These are phyloP conservation scores for Daldinia loculata DNA, from an alignment of 495 filamentous ascomycete genomes.

Conservation along the genomic window DNA sequence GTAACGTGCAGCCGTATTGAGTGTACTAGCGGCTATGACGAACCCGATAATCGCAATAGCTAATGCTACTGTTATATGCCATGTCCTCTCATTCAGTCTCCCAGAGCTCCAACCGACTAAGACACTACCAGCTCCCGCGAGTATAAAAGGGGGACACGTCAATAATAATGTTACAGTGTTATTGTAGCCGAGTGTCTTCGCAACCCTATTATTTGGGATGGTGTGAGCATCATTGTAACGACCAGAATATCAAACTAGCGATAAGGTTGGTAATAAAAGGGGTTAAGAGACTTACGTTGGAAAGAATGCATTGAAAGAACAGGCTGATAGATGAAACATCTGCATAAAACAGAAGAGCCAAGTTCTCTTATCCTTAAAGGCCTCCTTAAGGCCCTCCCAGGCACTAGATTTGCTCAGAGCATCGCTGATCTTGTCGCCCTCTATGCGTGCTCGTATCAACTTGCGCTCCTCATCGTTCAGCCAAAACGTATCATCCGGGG, in stretches of 20 bases:
- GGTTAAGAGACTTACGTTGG: slow-evolving; percentile 42
- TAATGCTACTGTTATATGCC: slow-evolving; percentile 55
- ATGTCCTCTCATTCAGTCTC: slow-evolving; percentile 55
- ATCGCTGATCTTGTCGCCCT: slow-evolving; percentile 44
- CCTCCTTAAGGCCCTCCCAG: slow-evolving; percentile 44
- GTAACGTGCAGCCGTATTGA: slow-evolving; percentile 54
- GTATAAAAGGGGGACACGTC: slow-evolving; percentile 56
- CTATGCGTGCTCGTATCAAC: slow-evolving; percentile 41
- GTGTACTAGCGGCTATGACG: slow-evolving; percentile 47
- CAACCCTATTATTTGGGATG: slow-evolving; percentile 43
- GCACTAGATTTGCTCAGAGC: slow-evolving; percentile 28
- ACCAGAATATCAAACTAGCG: not conserved
- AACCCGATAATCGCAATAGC: slow-evolving; percentile 55
- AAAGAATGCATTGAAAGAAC: slow-evolving; percentile 53
- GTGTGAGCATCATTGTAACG: not conserved
- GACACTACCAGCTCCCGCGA: slow-evolving; percentile 50
- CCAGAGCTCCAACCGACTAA: slow-evolving; percentile 52
- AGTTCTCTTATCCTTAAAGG: slow-evolving; percentile 41
- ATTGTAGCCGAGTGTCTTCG: slow-evolving; percentile 54
- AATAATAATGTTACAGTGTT: slow-evolving; percentile 54
- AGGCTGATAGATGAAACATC: slow-evolving; percentile 45
- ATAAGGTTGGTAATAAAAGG: not conserved
- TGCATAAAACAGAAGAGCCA: slow-evolving; percentile 50
- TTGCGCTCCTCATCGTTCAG: slow-evolving; percentile 37
- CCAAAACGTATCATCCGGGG: slow-evolving; percentile 44